These are phyloP conservation scores for Jaapia argillacea DNA, from an alignment of 768 basidiomycete genomes.

Conservation along the genomic window DNA sequence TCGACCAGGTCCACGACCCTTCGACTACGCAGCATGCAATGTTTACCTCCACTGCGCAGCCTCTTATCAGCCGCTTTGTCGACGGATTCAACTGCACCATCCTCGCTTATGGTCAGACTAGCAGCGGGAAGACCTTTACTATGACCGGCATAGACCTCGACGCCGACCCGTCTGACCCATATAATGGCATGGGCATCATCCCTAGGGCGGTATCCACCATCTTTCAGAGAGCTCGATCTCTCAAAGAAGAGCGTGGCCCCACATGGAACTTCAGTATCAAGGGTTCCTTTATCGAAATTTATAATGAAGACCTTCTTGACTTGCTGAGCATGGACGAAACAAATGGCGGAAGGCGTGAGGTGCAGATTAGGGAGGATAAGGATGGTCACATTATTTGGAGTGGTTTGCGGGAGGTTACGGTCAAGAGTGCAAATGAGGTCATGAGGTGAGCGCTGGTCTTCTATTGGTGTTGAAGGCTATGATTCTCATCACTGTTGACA, in stretches of 20 bases:
- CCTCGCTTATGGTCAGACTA: conserved; percentile 96
- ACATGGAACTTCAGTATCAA: conserved; percentile 76
- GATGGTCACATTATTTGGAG: conserved; percentile 96
- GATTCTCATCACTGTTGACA: conserved; percentile 21
- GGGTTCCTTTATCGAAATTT: conserved; percentile 94
- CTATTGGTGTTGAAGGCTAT: conserved; percentile 3
- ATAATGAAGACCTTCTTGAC: conserved; percentile 98
- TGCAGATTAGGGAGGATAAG: conserved; percentile 95
- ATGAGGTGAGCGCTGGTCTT: conserved; percentile 60
- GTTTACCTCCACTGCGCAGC: conserved; percentile 77
- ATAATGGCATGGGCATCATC: conserved; percentile 88
- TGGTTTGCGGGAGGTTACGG: conserved; percentile 85
- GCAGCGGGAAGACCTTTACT: conserved; percentile 93
- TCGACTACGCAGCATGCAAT: conserved; percentile 76
- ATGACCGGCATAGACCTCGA: conserved; percentile 96
- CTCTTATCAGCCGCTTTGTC: conserved; percentile 77
- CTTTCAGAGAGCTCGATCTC: conserved; percentile 67
- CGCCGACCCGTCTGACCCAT: conserved; percentile 71
- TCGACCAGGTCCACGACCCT: conserved; percentile 92
- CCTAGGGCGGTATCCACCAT: conserved; percentile 88
- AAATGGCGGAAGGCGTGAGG: conserved; percentile 62
- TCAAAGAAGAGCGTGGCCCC: conserved; percentile 65
- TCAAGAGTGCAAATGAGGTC: conserved; percentile 78
- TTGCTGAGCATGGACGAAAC: conserved; percentile 70
- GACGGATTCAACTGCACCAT: conserved; percentile 98